A percentile compares a stretch with the other conserved stretches of the same genome.
Conservation (phyloP, 148 eudicot genomes). For the Cornus kousa region DNA sequence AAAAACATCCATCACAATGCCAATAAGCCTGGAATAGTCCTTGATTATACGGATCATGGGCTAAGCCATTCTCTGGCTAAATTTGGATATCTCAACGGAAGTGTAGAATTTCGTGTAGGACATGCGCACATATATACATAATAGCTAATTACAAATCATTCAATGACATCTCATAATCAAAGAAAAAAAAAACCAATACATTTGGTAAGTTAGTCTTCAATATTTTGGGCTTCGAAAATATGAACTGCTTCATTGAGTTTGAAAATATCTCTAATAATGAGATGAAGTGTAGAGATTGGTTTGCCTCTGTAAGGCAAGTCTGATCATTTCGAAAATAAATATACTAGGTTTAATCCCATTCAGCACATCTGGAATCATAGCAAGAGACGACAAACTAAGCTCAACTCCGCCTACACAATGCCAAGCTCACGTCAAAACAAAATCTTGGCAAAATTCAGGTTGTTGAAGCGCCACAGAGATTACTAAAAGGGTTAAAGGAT, state of each 20-base stretch:
- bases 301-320: too few relatives aligned
- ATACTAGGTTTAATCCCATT: neutral
- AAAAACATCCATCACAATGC: neutral
- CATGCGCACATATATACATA: neutral
- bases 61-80: conserved; percentile 2
- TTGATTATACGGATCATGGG: neutral
- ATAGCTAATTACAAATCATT: neutral
- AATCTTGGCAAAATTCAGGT: conserved; percentile 1
- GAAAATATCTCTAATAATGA: neutral
- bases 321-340: too few relatives aligned
- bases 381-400: neutral
- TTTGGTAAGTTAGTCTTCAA: neutral
- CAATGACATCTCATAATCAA: neutral
- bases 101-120: neutral
- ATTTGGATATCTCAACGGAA: neutral
- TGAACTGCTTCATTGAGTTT: neutral
- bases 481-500: neutral
- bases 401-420: neutral
- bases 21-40: neutral
- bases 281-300: too few relatives aligned
- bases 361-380: too few relatives aligned
- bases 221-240: neutral
- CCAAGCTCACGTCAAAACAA: conserved; percentile 3
- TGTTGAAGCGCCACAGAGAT: neutral
- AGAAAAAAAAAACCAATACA: neutral